phyloP scores from a whole-genome alignment of 805 yeast species.

The Yarrowia deformans region DNA sequence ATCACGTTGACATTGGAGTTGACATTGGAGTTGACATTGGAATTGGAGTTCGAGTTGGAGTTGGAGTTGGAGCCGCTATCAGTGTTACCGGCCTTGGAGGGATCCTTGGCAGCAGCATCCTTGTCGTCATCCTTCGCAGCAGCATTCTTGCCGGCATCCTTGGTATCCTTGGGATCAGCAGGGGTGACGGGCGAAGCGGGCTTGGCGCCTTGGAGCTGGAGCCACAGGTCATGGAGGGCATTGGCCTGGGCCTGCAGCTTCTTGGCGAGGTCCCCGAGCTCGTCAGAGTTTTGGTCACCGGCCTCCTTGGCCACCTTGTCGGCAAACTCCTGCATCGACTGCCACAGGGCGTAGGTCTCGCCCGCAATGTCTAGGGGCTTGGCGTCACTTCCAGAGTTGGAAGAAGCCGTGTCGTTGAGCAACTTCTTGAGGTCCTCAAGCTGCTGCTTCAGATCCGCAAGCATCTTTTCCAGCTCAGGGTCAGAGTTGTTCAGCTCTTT shows the following conservation, averaged over 20 bases:
- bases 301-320: slow-evolving; percentile 13
- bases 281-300: background rate
- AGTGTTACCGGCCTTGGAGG: background rate
- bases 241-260: slow-evolving; percentile 1
- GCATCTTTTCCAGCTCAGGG: background rate
- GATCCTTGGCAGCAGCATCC: background rate
- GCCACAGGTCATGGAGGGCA: slow-evolving; percentile 1
- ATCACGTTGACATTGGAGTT: slow-evolving; percentile 10
- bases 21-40: background rate
- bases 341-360: background rate
- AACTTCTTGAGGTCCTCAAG: background rate
- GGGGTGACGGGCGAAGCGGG: no score
- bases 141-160: background rate
- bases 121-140: background rate
- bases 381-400: background rate
- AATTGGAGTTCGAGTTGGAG: background rate
- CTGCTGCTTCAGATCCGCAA: background rate
- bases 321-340: background rate
- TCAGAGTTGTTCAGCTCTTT: background rate
- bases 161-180: background rate
- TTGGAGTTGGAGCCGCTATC: no score
- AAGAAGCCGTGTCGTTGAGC: no score
- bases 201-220: background rate
- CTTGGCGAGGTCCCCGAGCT: slow-evolving; percentile 5
- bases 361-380: background rate